phyloP scores from a whole-genome alignment of 2,329 filamentous ascomycete species.

The Apiospora kogelbergensis region DNA sequence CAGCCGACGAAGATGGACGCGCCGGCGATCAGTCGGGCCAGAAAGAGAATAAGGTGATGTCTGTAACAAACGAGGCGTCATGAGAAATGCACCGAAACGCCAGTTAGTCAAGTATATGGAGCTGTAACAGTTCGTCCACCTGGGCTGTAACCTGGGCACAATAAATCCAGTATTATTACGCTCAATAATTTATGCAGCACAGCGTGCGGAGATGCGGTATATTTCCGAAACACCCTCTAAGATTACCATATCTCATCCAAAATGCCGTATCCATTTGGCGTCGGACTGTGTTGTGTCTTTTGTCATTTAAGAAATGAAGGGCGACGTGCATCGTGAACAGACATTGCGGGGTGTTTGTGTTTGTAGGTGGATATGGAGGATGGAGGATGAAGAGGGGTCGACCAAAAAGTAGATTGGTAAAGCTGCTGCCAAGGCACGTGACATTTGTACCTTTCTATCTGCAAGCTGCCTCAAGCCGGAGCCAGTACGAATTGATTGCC shows the following conservation, averaged over 20 bases:
- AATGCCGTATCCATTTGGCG: too few relatives aligned
- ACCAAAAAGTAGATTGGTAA: neutral
- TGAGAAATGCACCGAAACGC: neutral
- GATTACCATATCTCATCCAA: neutral
- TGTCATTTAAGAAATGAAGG: neutral
- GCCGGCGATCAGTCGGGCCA: neutral
- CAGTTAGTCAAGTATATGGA: neutral
- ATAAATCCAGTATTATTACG: too few relatives aligned
- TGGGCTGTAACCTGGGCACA: neutral
- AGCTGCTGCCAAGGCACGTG: neutral
- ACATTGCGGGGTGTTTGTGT: neutral
- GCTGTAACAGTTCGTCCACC: neutral
- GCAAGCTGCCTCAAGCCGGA: neutral
- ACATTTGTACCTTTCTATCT: neutral
- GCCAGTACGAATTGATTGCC: neutral
- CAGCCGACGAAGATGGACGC: neutral
- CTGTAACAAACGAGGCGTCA: neutral
- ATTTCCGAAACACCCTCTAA: neutral
- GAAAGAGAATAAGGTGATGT: neutral
- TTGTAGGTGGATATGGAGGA: neutral
- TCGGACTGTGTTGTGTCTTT: too few relatives aligned
- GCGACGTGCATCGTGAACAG: neutral
- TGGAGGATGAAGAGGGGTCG: neutral
- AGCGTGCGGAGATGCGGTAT: neutral
- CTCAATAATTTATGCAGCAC: too few relatives aligned